Percentiles rank a stretch among this genome's conserved stretches.
phyloP scores from a whole-genome alignment of 1,284 basidiomycete genomes.

The Amylostereum areolatum region DNA sequence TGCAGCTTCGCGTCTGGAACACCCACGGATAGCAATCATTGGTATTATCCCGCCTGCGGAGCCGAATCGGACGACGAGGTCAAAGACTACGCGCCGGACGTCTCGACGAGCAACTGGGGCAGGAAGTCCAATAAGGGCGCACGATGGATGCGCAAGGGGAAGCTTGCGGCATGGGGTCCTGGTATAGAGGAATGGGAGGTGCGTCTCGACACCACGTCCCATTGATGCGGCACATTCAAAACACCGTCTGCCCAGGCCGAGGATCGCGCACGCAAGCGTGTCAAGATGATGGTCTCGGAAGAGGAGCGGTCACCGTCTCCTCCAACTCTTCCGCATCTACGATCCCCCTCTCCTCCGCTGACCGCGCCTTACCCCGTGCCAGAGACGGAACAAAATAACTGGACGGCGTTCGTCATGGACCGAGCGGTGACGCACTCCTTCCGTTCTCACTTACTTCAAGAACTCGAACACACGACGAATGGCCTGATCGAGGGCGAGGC shows the following conservation, averaged over 20 bases:
- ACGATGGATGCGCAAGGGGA: conserved; percentile 71
- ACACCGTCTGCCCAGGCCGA: conserved; percentile 48
- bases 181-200: conserved; percentile 80
- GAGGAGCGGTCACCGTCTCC: conserved; percentile 32
- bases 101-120: conserved; percentile 70
- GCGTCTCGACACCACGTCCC: conserved; percentile 17
- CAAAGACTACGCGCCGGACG: conserved; percentile 35
- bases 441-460: conserved; percentile 67
- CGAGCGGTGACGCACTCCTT: conserved; percentile 77
- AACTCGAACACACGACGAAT: conserved; percentile 72
- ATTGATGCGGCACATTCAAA: not conserved
- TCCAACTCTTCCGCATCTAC: conserved; percentile 35
- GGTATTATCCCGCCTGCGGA: conserved; percentile 73
- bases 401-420: conserved; percentile 79
- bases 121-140: conserved; percentile 62
- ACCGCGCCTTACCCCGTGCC: conserved; percentile 65
- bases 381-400: conserved; percentile 58
- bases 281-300: conserved; percentile 57
- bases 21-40: conserved; percentile 65
- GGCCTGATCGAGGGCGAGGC: conserved; percentile 75
- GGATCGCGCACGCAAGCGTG: conserved; percentile 72
- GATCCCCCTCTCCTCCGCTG: conserved; percentile 38
- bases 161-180: conserved; percentile 74
- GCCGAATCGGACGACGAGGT: conserved; percentile 50
- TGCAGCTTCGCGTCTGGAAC: conserved; percentile 24